Evolutionary conservation across 441 rosid genomes (phyloP).

Genomic region (Omphalea diandra): DNA sequence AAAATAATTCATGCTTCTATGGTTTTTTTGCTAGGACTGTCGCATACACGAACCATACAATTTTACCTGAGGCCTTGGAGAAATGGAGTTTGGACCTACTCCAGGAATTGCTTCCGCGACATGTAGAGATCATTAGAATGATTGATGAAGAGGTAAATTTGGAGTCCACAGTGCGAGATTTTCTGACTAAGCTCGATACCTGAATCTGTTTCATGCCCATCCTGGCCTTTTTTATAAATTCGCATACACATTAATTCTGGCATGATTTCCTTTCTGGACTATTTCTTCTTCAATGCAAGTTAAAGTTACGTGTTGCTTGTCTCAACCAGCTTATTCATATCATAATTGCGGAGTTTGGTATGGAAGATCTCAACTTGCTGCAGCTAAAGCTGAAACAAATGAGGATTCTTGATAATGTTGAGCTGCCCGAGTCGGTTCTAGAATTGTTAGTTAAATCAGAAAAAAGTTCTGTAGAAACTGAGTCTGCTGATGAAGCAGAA

Average conservation of each 20-base stretch:
- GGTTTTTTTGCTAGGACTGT: constrained; percentile 35
- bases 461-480: constrained; percentile 28
- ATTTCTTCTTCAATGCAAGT: not conserved
- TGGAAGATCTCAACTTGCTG: constrained; percentile 33
- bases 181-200: not conserved
- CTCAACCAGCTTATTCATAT: constrained; percentile 35
- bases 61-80: constrained; percentile 52
- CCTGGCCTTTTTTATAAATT: no score
- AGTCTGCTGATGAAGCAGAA: constrained; percentile 27
- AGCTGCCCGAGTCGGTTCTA: constrained; percentile 36
- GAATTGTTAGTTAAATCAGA: constrained; percentile 27
- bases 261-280: not conserved
- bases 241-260: no score
- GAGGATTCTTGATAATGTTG: constrained; percentile 46
- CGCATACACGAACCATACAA: constrained; percentile 50
- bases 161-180: not conserved
- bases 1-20: not conserved
- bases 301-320: not conserved
- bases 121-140: constrained; percentile 42
- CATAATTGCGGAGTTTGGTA: constrained; percentile 40
- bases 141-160: constrained; percentile 46
- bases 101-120: constrained; percentile 47
- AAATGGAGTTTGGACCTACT: constrained; percentile 50
- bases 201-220: not conserved
- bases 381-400: constrained; percentile 40